Percentiles rank a stretch among this genome's conserved stretches.
phyloP scores from a whole-genome alignment of 805 yeast genomes.

The Candida sanyiensis region DNA sequence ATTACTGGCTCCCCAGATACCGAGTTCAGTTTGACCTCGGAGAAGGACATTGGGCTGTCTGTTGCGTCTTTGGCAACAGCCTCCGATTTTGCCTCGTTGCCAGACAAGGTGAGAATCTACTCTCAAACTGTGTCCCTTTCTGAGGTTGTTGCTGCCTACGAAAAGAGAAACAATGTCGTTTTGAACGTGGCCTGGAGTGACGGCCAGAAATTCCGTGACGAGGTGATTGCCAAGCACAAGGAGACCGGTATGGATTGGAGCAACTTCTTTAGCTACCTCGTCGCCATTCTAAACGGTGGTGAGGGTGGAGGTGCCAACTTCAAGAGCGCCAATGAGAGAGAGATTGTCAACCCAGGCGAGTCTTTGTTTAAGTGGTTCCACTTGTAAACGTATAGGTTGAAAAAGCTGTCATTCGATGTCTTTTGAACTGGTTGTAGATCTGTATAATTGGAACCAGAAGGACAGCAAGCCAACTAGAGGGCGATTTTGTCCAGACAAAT shows the following conservation, averaged over 20 bases:
- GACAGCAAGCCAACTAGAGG: too few relatives aligned
- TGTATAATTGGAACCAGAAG: too few relatives aligned
- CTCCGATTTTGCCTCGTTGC: constrained; percentile 32
- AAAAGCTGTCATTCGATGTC: too few relatives aligned
- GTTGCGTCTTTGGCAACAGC: constrained; percentile 37
- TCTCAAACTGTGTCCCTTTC: constrained; percentile 37
- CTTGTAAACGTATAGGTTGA: too few relatives aligned
- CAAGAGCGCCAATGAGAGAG: constrained; percentile 30
- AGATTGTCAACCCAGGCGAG: constrained; percentile 41
- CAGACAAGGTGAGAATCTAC: constrained; percentile 38
- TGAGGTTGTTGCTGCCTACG: constrained; percentile 36
- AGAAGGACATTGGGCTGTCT: constrained; percentile 39
- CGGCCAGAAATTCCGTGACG: constrained; percentile 21
- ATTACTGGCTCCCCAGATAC: constrained; percentile 37
- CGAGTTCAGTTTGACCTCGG: constrained; percentile 31
- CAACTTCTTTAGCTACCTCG: constrained; percentile 36
- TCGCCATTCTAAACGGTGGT: constrained; percentile 32
- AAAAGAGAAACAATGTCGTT: constrained; percentile 32
- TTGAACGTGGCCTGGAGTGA: constrained; percentile 19
- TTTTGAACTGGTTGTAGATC: too few relatives aligned
- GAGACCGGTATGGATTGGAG: constrained; percentile 27
- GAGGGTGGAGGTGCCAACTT: constrained; percentile 35
- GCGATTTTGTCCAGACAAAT: too few relatives aligned
- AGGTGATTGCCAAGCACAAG: not conserved
- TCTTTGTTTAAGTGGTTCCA: constrained; percentile 41